Conservation (phyloP, 192 early-diverging fungal genomes). For the Coemansia sp. region DNA sequence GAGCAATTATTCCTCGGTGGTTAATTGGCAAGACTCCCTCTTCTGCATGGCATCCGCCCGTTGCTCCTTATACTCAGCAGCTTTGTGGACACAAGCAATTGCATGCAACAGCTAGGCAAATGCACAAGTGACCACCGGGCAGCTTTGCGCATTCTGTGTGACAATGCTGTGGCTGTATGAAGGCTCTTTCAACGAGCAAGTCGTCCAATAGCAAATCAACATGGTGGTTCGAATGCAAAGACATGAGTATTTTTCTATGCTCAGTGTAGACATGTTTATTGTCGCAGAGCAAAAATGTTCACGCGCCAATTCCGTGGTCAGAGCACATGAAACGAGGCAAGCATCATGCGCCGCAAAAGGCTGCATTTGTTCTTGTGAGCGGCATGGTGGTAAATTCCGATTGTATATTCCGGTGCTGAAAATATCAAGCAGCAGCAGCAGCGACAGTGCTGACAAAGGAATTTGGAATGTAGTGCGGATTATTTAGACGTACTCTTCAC, state of each 20-base stretch:
- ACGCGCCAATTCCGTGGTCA: constrained; percentile 7
- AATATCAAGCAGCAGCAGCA: constrained; percentile 3
- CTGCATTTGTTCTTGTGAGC: background rate
- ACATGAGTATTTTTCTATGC: background rate
- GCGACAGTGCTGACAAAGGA: background rate
- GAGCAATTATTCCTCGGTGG: background rate
- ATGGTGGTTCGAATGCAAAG: background rate
- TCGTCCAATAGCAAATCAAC: background rate
- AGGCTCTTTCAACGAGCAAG: background rate
- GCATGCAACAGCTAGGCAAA: background rate
- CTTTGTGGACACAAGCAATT: background rate
- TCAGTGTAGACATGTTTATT: background rate
- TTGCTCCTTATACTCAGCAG: background rate
- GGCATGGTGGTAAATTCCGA: constrained; percentile 2
- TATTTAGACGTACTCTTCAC: constrained; percentile 1
- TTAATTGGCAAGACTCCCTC: background rate
- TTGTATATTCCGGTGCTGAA: background rate
- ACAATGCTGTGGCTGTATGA: background rate
- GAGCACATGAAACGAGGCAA: background rate
- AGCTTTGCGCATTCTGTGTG: background rate
- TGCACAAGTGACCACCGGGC: background rate
- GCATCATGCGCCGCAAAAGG: background rate
- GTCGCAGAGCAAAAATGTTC: background rate
- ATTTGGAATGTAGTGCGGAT: background rate
- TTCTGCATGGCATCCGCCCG: background rate